Evolutionary conservation across 805 yeast genomes (phyloP), one percentile per base, ranked within the genome.

Genomic region (Allodekkera sacchari): DNA sequence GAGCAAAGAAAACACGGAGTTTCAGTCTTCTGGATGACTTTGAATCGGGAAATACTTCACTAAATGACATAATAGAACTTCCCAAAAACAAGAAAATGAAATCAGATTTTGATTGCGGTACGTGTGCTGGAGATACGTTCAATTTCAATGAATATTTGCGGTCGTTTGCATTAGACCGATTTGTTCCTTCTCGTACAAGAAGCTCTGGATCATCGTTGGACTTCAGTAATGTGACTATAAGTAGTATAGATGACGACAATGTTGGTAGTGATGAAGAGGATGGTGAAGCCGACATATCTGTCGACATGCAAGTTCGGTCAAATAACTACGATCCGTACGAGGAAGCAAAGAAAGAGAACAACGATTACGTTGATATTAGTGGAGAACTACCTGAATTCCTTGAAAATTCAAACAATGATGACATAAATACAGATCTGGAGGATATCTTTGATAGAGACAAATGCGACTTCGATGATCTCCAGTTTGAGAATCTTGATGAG

Each of bases 221-320:
- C 47, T 42, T 52, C 38, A 28, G 39, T 15, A 41, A 39, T 7
- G 44, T 38, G 11, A 27, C 7, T 18, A 36, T 29, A 20, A 45
- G 43, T 10, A 38, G 44, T 9, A 17, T 29, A 6, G 14, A 12
- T 7, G 30, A 27, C 13, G 20, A 22, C 11, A 16, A 22, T 6
- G 39, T 36, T 13, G 39, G 41, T 3, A 39, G 35, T 25, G 31
- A 22, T 3, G 45, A 40, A 11, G 29, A 35, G 3, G 42, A 37
- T 11, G 34, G 35, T 10, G 35, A 20, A 3, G 27, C 17, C 10
- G 21, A 26, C 13, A 13, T 48, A 19, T 61, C 53, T 16, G 34
- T 64, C 18, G 71, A 66, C 39, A 35, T 43, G 18, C 63, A 59
- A 42, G 50, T 52, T 16, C 48, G 59, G 37, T 46, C 55, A 3